These are phyloP conservation scores for Podila horticola DNA, from an alignment of 192 early-diverging fungal genomes.

Conservation along the genomic window DNA sequence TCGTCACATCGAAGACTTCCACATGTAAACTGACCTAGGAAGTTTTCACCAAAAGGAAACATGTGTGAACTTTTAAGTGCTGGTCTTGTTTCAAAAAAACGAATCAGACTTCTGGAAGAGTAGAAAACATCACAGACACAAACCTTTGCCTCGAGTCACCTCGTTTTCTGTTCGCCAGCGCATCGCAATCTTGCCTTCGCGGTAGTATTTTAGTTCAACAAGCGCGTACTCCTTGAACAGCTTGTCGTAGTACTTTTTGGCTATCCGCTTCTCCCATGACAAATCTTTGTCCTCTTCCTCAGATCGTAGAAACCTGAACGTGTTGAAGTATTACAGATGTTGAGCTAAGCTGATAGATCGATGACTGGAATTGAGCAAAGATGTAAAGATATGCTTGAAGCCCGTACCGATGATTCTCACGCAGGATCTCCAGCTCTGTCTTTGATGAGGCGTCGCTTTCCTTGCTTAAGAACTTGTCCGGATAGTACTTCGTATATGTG, in stretches of 20 bases:
- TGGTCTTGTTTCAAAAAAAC: background rate
- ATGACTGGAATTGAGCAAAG: background rate
- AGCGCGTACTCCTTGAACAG: constrained; percentile 89
- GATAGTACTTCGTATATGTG: constrained; percentile 64
- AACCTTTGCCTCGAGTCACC: constrained; percentile 74
- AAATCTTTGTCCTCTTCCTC: constrained; percentile 59
- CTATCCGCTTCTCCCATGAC: constrained; percentile 79
- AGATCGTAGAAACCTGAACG: constrained; percentile 67
- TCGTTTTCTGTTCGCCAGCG: constrained; percentile 78
- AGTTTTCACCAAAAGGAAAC: background rate
- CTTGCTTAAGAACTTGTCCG: background rate
- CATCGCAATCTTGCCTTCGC: constrained; percentile 64
- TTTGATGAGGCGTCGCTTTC: constrained; percentile 17
- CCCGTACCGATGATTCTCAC: constrained; percentile 71
- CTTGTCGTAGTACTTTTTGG: constrained; percentile 87
- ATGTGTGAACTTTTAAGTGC: background rate
- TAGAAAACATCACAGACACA: background rate
- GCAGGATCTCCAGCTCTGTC: constrained; percentile 77
- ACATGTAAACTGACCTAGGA: constrained; percentile 78
- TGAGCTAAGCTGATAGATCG: background rate
- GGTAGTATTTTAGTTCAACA: constrained; percentile 76
- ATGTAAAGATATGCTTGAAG: background rate
- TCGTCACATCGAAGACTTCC: constrained; percentile 66
- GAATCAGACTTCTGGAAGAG: background rate
- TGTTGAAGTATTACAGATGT: background rate